Percentiles rank a stretch among this genome's conserved stretches.
phyloP scores from a whole-genome alignment of 305 asterid species.

The Ilex paraguariensis region DNA sequence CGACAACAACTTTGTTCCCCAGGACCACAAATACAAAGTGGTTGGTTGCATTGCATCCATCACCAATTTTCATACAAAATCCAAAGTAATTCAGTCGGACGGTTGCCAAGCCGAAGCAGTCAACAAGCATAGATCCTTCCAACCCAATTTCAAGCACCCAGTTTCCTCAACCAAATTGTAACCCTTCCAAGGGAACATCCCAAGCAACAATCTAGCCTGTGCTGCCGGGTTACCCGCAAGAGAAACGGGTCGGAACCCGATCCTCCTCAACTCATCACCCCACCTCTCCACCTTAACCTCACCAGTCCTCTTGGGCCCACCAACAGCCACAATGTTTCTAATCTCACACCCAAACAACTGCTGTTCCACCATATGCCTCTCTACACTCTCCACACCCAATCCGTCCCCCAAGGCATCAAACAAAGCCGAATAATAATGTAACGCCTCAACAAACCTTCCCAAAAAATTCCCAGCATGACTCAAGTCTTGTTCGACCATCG shows the following conservation, averaged over 20 bases:
- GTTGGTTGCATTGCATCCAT: too few relatives aligned
- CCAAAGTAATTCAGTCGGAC: constrained; percentile 23
- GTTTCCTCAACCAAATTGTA: constrained; percentile 86
- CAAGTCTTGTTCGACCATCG: constrained; percentile 73
- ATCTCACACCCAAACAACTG: constrained; percentile 80
- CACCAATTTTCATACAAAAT: too few relatives aligned
- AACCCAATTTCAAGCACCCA: constrained; percentile 80
- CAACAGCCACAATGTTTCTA: constrained; percentile 79
- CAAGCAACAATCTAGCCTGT: constrained; percentile 70
- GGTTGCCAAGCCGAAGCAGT: constrained; percentile 95
- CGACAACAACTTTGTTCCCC: too few relatives aligned
- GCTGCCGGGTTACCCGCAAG: constrained; percentile 77
- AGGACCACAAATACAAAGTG: too few relatives aligned
- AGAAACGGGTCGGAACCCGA: constrained; percentile 62
- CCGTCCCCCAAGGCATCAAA: constrained; percentile 95
- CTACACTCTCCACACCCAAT: constrained; percentile 55
- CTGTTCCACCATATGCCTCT: constrained; percentile 88
- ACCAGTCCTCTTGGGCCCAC: constrained; percentile 82
- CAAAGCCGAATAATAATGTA: constrained; percentile 84
- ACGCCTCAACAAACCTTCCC: constrained; percentile 83
- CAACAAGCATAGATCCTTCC: constrained; percentile 85
- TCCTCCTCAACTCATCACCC: constrained; percentile 60
- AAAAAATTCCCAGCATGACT: constrained; percentile 67
- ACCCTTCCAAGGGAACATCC: constrained; percentile 94
- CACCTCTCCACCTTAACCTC: constrained; percentile 74